Percentiles rank a stretch among this genome's conserved stretches.
Evolutionary conservation across 345 rosid species (phyloP).

Genomic region (Gossypium arboreum): DNA sequence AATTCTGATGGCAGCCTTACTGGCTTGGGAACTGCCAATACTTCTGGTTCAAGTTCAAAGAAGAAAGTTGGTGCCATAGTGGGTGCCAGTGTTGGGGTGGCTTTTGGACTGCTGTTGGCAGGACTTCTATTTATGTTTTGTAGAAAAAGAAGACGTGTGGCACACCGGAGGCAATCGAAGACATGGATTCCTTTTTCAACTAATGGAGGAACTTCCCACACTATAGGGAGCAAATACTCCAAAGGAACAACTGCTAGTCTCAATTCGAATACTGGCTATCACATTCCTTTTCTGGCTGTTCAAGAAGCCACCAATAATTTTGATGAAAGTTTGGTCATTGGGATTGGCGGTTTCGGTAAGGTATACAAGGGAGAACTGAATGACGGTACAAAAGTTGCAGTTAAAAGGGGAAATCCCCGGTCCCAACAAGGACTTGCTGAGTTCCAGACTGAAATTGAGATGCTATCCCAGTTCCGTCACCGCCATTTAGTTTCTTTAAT

Average conservation of each 20-base stretch:
- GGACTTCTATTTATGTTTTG: conserved; percentile 33
- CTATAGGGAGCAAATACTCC: conserved; percentile 50
- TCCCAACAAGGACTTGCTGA: conserved; percentile 77
- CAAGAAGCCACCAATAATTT: conserved; percentile 68
- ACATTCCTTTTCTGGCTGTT: conserved; percentile 47
- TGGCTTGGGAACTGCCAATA: conserved; percentile 9
- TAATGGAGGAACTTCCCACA: conserved; percentile 37
- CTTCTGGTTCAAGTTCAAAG: conserved; percentile 31
- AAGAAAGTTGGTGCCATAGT: conserved; percentile 37
- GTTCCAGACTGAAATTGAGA: conserved; percentile 73
- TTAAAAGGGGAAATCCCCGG: conserved; percentile 65
- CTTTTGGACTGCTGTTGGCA: conserved; percentile 34
- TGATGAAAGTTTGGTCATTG: conserved; percentile 58
- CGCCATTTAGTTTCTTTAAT: conserved; percentile 76
- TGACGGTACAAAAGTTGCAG: conserved; percentile 62
- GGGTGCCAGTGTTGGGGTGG: conserved; percentile 37
- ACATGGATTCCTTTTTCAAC: conserved; percentile 57
- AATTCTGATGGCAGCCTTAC: conserved; percentile 50
- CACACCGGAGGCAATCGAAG: conserved; percentile 42
- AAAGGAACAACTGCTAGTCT: conserved; percentile 45
- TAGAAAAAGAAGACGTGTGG: conserved; percentile 30
- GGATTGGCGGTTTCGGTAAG: conserved; percentile 76
- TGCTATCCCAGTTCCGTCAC: conserved; percentile 73
- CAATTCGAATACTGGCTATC: conserved; percentile 42
- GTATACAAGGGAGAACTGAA: conserved; percentile 59